phyloP scores from a whole-genome alignment of 2,329 filamentous ascomycete genomes.

The Bipolaris victoriae region DNA sequence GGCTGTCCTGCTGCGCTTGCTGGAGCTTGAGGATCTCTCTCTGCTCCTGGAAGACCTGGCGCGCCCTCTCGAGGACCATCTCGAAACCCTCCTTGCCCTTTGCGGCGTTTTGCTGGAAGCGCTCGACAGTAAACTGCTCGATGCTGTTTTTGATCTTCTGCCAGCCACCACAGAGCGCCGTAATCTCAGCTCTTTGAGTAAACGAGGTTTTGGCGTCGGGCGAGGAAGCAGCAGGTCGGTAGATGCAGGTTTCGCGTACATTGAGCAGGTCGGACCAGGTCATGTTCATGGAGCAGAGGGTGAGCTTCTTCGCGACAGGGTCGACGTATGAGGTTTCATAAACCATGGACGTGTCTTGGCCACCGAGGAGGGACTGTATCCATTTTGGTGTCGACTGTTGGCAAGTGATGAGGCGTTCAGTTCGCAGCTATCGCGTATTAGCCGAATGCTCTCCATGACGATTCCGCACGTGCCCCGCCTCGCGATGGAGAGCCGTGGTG shows the following conservation, averaged over 20 bases:
- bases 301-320: slow-evolving; percentile 80
- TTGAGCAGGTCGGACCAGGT: slow-evolving; percentile 89
- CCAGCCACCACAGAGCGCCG: slow-evolving; percentile 94
- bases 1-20: slow-evolving; percentile 51
- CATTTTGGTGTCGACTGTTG: slow-evolving; percentile 75
- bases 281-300: slow-evolving; percentile 95
- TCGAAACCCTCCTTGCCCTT: slow-evolving; percentile 96
- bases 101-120: slow-evolving; percentile 89
- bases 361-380: slow-evolving; percentile 80
- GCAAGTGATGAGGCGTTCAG: slow-evolving; percentile 71
- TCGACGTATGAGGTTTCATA: slow-evolving; percentile 97
- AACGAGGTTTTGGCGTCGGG: slow-evolving; percentile 74
- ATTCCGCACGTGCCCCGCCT: background rate
- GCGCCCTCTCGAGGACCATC: slow-evolving; percentile 89
- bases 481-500: slow-evolving; percentile 3
- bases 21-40: slow-evolving; percentile 65
- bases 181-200: slow-evolving; percentile 88
- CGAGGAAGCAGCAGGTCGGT: slow-evolving; percentile 65
- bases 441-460: slow-evolving; percentile 7
- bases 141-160: slow-evolving; percentile 96
- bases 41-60: slow-evolving; percentile 90
- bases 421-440: slow-evolving; percentile 63
- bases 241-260: slow-evolving; percentile 91
- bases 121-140: slow-evolving; percentile 85
- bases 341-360: slow-evolving; percentile 81